Percentiles rank a stretch among this genome's conserved stretches.
Evolutionary conservation across 139 green algal species (phyloP).

Genomic region (Volvox reticuliferus): DNA sequence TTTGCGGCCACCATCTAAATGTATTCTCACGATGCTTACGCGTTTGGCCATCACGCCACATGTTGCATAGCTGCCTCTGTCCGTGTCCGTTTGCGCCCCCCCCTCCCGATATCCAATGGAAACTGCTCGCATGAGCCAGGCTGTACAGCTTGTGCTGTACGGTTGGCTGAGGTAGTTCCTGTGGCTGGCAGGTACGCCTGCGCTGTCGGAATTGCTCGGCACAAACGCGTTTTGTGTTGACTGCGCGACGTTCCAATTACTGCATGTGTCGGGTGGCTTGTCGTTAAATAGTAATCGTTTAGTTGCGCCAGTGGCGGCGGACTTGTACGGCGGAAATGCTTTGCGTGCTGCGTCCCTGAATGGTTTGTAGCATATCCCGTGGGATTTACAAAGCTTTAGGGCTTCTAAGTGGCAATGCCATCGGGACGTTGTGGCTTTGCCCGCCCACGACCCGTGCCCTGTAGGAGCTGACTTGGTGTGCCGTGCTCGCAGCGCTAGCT

Average conservation of each 20-base stretch:
- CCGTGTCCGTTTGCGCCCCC: background rate
- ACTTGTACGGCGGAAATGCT: background rate
- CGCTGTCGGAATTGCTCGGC: background rate
- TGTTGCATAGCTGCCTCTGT: background rate
- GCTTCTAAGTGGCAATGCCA: background rate
- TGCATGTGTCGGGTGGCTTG: conserved; percentile 26
- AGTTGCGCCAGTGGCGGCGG: conserved; percentile 3
- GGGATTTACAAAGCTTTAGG: background rate
- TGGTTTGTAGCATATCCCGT: background rate
- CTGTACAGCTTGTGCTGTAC: conserved; percentile 19
- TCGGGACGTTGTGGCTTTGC: conserved; percentile 41
- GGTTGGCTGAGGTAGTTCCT: background rate
- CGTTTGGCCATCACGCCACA: conserved; percentile 1
- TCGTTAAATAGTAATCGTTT: conserved; percentile 20
- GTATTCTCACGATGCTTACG: background rate
- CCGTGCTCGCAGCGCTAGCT: background rate
- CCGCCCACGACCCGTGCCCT: conserved; percentile 9
- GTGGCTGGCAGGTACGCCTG: background rate
- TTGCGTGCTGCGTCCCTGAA: background rate
- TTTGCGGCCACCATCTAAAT: background rate
- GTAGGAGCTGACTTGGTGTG: background rate
- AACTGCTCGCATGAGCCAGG: conserved; percentile 7
- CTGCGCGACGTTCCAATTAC: background rate
- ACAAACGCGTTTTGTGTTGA: background rate
- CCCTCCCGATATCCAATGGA: background rate